Conservation (phyloP, 2,329 filamentous ascomycete species). For the Aspergillus sojae region DNA sequence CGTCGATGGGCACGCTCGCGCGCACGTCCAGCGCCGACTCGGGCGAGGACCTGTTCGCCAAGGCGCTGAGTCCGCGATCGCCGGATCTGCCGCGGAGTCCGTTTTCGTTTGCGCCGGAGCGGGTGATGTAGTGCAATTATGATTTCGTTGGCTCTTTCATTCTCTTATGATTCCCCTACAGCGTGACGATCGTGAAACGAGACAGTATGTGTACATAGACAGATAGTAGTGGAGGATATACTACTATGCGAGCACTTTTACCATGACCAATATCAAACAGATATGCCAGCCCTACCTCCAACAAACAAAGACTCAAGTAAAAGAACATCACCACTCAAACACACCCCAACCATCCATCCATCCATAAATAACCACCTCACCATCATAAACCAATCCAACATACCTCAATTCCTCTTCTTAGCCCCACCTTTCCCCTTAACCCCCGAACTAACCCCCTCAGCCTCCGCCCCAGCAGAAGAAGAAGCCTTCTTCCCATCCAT, state of each 20-base stretch:
- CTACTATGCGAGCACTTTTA: neutral
- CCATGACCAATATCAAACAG: neutral
- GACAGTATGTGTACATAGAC: conserved; percentile 4
- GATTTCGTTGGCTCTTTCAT: conserved; percentile 12
- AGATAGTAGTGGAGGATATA: neutral
- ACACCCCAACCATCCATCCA: neutral
- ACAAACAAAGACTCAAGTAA: neutral
- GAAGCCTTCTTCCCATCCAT: conserved; percentile 56
- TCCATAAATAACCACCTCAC: neutral
- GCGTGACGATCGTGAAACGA: conserved; percentile 4
- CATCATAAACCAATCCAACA: too few relatives aligned
- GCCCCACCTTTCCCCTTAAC: conserved; percentile 7
- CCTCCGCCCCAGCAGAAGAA: neutral
- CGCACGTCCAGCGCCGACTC: conserved; percentile 51
- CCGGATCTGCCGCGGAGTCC: conserved; percentile 85
- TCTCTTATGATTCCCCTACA: conserved; percentile 6
- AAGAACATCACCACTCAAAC: too few relatives aligned
- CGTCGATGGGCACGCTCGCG: conserved; percentile 37
- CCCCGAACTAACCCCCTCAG: neutral
- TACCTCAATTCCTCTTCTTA: conserved; percentile 8
- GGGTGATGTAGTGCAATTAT: conserved; percentile 13
- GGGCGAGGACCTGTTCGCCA: conserved; percentile 82
- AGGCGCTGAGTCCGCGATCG: conserved; percentile 82
- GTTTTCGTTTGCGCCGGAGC: conserved; percentile 62
- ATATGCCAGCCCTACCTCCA: too few relatives aligned